phyloP scores from a whole-genome alignment of 2,329 filamentous ascomycete genomes.

The Pseudocercospora macadamiae region DNA sequence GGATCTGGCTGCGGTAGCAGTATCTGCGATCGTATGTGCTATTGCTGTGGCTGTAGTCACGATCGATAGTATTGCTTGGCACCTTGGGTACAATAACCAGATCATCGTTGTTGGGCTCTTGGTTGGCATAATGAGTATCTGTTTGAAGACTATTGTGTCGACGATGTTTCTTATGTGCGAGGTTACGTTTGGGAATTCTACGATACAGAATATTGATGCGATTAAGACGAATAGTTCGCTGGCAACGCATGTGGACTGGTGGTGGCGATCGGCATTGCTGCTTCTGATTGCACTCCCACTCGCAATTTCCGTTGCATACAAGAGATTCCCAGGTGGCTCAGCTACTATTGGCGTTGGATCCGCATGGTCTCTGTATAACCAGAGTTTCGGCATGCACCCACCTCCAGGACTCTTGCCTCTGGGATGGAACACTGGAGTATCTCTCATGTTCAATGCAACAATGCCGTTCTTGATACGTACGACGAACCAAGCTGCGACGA shows the following conservation, averaged over 20 bases:
- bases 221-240: not conserved
- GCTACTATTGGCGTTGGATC: not conserved
- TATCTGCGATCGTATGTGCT: not conserved
- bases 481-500: not conserved
- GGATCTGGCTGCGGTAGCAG: not conserved
- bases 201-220: conserved; percentile 5
- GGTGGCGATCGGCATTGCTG: not conserved
- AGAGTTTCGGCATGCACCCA: not conserved
- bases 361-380: not conserved
- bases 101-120: not conserved
- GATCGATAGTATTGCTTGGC: not conserved
- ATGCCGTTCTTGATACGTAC: not conserved
- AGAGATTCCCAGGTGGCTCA: not conserved
- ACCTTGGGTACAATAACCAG: not conserved
- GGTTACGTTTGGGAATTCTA: not conserved
- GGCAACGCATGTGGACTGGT: not conserved
- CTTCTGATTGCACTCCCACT: not conserved
- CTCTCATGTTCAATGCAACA: not conserved
- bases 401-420: not conserved
- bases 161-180: not conserved
- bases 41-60: not conserved
- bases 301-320: not conserved
- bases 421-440: not conserved
- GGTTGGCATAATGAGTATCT: conserved; percentile 7
- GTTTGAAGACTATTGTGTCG: not conserved